Evolutionary conservation across 2,329 filamentous ascomycete species (phyloP).

Genomic region (Aphanocladium album): DNA sequence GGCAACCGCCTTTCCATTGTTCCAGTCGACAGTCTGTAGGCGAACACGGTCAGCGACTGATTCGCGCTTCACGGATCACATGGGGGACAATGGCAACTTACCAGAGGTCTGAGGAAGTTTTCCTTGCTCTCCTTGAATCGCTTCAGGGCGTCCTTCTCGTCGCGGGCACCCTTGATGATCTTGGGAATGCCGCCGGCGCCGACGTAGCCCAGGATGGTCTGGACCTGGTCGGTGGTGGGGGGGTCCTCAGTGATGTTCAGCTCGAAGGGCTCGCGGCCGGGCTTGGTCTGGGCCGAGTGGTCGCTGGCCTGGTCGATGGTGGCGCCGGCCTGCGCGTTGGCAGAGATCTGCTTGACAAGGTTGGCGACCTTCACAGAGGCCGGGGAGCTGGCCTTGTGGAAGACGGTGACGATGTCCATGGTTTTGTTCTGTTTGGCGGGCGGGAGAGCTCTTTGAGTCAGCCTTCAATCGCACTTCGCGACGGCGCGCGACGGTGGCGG

Average conservation of each 20-base stretch:
- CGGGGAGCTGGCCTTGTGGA: slow-evolving; percentile 75
- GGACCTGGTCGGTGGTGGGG: slow-evolving; percentile 78
- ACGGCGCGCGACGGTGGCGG: not conserved
- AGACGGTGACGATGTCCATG: slow-evolving; percentile 90
- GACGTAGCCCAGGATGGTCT: slow-evolving; percentile 79
- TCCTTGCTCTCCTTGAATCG: slow-evolving; percentile 66
- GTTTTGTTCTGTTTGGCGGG: slow-evolving; percentile 58
- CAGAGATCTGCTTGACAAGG: slow-evolving; percentile 75
- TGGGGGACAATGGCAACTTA: slow-evolving; percentile 40
- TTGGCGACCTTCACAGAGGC: slow-evolving; percentile 69
- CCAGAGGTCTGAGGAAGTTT: slow-evolving; percentile 71
- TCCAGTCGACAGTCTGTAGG: slow-evolving; percentile 76
- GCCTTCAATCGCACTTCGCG: not conserved
- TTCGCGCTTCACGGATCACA: not conserved
- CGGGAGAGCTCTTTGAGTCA: not conserved
- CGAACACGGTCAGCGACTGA: slow-evolving; percentile 2
- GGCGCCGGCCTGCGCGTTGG: slow-evolving; percentile 60
- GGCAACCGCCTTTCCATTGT: slow-evolving; percentile 73
- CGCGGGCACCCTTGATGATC: slow-evolving; percentile 68
- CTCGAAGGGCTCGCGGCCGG: slow-evolving; percentile 67
- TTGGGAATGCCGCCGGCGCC: slow-evolving; percentile 54
- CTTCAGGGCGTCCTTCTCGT: slow-evolving; percentile 72
- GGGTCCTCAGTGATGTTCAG: slow-evolving; percentile 75
- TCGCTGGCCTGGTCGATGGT: slow-evolving; percentile 71
- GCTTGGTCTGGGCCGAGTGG: slow-evolving; percentile 51